Evolutionary conservation across 768 basidiomycete genomes (phyloP).

Genomic region (Tricholoma sp.): DNA sequence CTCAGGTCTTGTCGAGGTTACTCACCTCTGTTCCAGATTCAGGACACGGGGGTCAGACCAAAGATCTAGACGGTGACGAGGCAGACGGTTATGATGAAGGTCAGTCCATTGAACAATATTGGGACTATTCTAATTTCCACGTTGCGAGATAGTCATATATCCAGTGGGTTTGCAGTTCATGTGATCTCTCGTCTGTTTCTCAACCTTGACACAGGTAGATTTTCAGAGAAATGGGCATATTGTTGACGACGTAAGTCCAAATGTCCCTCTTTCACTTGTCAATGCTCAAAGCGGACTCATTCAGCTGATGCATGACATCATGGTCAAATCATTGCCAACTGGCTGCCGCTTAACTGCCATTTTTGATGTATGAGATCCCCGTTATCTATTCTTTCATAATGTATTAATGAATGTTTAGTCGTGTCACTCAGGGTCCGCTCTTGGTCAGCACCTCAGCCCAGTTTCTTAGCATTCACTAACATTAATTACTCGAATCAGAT

Average conservation of each 20-base stretch:
- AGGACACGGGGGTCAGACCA: slow-evolving; percentile 90
- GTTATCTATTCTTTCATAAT: background rate
- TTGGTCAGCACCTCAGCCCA: slow-evolving; percentile 43
- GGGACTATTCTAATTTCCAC: background rate
- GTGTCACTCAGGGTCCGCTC: slow-evolving; percentile 86
- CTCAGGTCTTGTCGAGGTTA: background rate
- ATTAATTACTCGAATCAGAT: slow-evolving; percentile 32
- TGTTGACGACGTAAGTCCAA: slow-evolving; percentile 73
- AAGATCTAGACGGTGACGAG: slow-evolving; percentile 81
- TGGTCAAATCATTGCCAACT: slow-evolving; percentile 76
- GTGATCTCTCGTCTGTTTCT: background rate
- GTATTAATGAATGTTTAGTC: slow-evolving; percentile 38
- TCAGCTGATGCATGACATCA: slow-evolving; percentile 68
- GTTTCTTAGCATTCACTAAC: background rate
- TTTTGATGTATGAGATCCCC: slow-evolving; percentile 56
- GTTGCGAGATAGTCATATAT: slow-evolving; percentile 62
- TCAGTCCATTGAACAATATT: slow-evolving; percentile 16
- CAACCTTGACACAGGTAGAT: slow-evolving; percentile 31
- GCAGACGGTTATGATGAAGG: slow-evolving; percentile 83
- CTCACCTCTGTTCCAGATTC: slow-evolving; percentile 49
- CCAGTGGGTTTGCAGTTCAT: slow-evolving; percentile 53
- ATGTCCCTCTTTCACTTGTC: background rate
- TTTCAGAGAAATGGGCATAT: slow-evolving; percentile 65
- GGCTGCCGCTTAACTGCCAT: slow-evolving; percentile 88
- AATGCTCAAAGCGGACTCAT: slow-evolving; percentile 5